Conservation (phyloP, 139 green algal species). For the Chlamydomonas urium region DNA sequence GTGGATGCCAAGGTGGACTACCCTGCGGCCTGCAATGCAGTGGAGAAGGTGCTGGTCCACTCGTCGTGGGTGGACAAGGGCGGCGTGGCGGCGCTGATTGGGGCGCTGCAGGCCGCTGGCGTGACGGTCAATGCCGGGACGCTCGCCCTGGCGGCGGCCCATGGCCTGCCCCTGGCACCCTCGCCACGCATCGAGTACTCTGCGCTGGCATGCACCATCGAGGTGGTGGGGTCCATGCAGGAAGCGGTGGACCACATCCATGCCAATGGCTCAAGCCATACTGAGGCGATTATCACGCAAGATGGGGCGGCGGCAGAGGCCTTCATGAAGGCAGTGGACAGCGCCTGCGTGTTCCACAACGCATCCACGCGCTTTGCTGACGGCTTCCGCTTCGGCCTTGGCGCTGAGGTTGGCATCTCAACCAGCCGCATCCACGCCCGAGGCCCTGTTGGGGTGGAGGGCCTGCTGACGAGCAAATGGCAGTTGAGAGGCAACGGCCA, state of each 20-base stretch:
- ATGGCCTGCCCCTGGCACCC: conserved; percentile 51
- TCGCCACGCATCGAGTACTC: conserved; percentile 84
- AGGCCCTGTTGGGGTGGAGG: conserved; percentile 96
- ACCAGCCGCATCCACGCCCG: conserved; percentile 96
- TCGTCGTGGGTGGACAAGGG: conserved; percentile 24
- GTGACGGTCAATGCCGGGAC: conserved; percentile 27
- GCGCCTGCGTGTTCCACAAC: conserved; percentile 95
- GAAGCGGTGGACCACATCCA: conserved; percentile 93
- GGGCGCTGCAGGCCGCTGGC: conserved; percentile 25
- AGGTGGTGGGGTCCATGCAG: conserved; percentile 76
- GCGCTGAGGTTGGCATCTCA: conserved; percentile 95
- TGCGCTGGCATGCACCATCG: conserved; percentile 71
- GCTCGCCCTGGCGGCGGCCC: not conserved
- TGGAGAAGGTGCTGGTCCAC: conserved; percentile 77
- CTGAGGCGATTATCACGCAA: conserved; percentile 39
- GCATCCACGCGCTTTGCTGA: conserved; percentile 91
- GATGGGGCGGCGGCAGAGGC: conserved; percentile 64
- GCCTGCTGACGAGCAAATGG: conserved; percentile 93
- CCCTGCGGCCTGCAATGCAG: conserved; percentile 96
- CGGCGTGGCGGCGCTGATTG: conserved; percentile 8
- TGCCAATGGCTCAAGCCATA: conserved; percentile 59
- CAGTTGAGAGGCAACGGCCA: conserved; percentile 81
- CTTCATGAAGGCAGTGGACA: conserved; percentile 89
- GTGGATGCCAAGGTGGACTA: conserved; percentile 96
- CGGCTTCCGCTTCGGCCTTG: conserved; percentile 94